phyloP scores from a whole-genome alignment of 164 flowering plant genomes.

The Tinospora cordifolia region DNA sequence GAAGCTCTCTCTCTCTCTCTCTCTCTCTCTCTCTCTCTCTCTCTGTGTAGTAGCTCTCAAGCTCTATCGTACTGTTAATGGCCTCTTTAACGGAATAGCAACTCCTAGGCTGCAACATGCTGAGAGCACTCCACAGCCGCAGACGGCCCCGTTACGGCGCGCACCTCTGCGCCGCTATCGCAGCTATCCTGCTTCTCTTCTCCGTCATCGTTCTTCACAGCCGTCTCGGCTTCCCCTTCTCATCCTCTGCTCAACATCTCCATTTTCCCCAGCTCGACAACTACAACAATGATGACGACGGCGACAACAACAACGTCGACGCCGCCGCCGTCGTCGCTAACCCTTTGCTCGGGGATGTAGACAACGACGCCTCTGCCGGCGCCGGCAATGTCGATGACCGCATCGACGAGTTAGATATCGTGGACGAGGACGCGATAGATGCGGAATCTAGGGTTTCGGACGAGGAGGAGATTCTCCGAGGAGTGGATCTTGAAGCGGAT shows the following conservation, averaged over 20 bases:
- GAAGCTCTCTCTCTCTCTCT: too few species aligned
- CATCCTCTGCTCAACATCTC: conserved; percentile 1
- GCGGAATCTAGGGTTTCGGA: conserved; percentile 19
- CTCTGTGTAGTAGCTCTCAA: background rate
- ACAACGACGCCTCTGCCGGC: conserved; percentile 11
- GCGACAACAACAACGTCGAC: conserved; percentile 7
- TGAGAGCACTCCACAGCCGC: conserved; percentile 34
- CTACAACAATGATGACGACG: conserved; percentile 22
- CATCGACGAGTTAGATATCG: conserved; percentile 67
- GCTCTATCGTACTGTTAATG: background rate
- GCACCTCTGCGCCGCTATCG: conserved; percentile 54
- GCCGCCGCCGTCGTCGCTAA: conserved; percentile 8
- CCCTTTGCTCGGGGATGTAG: conserved; percentile 23
- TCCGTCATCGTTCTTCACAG: conserved; percentile 76
- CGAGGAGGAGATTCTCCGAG: conserved; percentile 30
- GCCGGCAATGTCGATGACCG: conserved; percentile 34
- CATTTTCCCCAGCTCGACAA: conserved; percentile 18
- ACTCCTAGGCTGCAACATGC: conserved; percentile 11
- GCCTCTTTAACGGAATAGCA: background rate
- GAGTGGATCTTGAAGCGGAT: conserved; percentile 27
- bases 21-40: too few species aligned
- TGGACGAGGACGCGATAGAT: conserved; percentile 30
- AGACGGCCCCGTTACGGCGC: conserved; percentile 64
- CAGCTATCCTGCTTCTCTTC: conserved; percentile 85
- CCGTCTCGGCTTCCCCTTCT: conserved; percentile 36